Evolutionary conservation across 1,284 basidiomycete genomes (phyloP).

Genomic region (Heterobasidion occidentale): DNA sequence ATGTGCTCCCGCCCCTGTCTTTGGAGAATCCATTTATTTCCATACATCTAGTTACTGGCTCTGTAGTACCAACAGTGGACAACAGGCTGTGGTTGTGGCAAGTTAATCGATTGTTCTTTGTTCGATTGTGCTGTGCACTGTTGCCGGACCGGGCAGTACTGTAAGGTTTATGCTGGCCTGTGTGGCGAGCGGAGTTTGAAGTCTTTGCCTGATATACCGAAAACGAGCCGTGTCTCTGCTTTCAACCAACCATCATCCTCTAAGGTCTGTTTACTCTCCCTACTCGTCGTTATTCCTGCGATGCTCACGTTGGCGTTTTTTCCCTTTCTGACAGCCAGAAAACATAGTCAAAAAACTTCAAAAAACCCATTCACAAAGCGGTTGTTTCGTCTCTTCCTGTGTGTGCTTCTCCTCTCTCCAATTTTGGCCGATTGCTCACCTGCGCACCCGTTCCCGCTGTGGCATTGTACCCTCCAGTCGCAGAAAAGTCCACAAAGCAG

Average conservation of each 20-base stretch:
- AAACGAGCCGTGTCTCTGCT: conserved; percentile 20
- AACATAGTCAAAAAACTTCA: conserved; percentile 28
- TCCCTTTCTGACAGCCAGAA: conserved; percentile 24
- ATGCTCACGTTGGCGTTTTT: background rate
- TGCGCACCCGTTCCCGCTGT: background rate
- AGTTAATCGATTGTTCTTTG: background rate
- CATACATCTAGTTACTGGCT: background rate
- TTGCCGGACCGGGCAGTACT: background rate
- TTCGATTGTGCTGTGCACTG: background rate
- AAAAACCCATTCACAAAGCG: conserved; percentile 46
- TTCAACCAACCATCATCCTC: conserved; percentile 35
- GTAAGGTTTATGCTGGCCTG: background rate
- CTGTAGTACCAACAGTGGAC: background rate
- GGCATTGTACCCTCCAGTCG: conserved; percentile 26
- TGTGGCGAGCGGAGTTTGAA: conserved; percentile 26
- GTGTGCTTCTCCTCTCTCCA: conserved; percentile 28
- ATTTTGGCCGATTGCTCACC: conserved; percentile 8
- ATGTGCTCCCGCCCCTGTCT: conserved; percentile 7
- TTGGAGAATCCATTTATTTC: background rate
- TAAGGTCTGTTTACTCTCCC: conserved; percentile 26
- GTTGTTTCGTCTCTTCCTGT: conserved; percentile 70
- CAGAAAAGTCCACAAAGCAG: conserved; percentile 80
- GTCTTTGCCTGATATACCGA: conserved; percentile 13
- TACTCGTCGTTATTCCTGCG: background rate
- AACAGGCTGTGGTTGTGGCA: background rate